Evolutionary conservation across 1,284 basidiomycete species (phyloP), one percentile per base, ranked within the genome.

Genomic region (Ganoderma sinense): DNA sequence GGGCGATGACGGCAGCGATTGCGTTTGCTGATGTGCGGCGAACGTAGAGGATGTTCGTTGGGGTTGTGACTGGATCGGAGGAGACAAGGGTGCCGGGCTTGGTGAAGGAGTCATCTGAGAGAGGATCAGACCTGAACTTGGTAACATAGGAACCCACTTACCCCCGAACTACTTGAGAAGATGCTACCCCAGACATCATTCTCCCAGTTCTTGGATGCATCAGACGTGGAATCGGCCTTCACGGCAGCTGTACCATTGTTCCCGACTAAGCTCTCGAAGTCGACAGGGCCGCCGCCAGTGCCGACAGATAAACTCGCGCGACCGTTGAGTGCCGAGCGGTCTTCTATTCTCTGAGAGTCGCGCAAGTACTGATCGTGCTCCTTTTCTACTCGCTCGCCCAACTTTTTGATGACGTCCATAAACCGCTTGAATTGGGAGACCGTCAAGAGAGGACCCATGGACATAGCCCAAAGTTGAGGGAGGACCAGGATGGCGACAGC

Each of bases 391-490:
- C 95, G 88, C 39, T 92, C 90, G 20, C 92, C 91, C 16, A 93
- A 83, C 75, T 88, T 89, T 73, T 86, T 86, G 66, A 97, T 93
- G 48, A 93, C 92, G 58, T 81, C 80, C 95, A 97, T 97, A 80
- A 97, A 97, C 4, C 93, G 89, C 72, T 92, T 88, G 79, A 99
- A 99, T 81, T 99, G 98, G 40, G 93, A 89, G 4, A 97, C 88
- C 75, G 92, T 98, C 36, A 99, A 82, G 48, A 98, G 79, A 65
- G 97, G 97, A n/a, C 96, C 97, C 83, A 98, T 97, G 1, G 94
- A 96, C 96, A 98, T 97, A 1, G 92, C 86, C 97, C 97, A 98
- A 11, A 98, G 83, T 75, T 98, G 97, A 16, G 97, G 97, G 20
- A 99, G 85, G 18, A 98, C 95, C 43, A 97, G 86, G 0, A 94